Evolutionary conservation across 2,329 filamentous ascomycete species (phyloP), one percentile per base, ranked within the genome.

Genomic region (Arthroderma sp.): DNA sequence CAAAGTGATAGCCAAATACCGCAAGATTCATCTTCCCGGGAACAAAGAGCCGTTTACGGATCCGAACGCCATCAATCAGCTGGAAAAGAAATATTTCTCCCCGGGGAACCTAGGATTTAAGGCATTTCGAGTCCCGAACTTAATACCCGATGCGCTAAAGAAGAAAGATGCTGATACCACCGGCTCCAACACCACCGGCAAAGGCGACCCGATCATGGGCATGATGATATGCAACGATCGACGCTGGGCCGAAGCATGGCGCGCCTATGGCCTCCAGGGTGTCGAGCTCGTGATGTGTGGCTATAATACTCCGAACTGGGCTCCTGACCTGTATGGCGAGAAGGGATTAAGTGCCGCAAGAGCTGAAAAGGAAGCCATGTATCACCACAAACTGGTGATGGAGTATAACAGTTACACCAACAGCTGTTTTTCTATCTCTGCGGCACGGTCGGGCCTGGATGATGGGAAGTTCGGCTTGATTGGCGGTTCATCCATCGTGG

Each of bases 221-320:
- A 73, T 74, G 70, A 61, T 75, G 53, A 73, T 75, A 44, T 75
- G 72, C 57, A 76, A 75, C 50, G 72, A 75, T 54, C 58, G 71
- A 4, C 61, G 72, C 5, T 75, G 72, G 73, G 62, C 69, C 1
- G 73, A 75, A 51, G 67, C 65, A 0, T 76, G 73, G 72, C 57
- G 73, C 31, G 61, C 61, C 11, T 70, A 73, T 50, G 70, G 71
- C 0, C 58, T 75, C 5, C 70, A 74, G 51, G 71, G 71, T 5
- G 64, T 65, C 2, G 70, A 74, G 54, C 50, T 73, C 5, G 55
- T 70, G 4, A 56, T 66, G 44, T 70, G 69, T 40, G 72, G 72
- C 1, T 74, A 72, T 54, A 74, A 74, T 54, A 74, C 71, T 2
- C 68, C 67, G 3, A 63, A 64, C 0, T 72, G 65, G 50, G 70